Conservation (phyloP, 768 basidiomycete species). For the Fomitopsis serialis region DNA sequence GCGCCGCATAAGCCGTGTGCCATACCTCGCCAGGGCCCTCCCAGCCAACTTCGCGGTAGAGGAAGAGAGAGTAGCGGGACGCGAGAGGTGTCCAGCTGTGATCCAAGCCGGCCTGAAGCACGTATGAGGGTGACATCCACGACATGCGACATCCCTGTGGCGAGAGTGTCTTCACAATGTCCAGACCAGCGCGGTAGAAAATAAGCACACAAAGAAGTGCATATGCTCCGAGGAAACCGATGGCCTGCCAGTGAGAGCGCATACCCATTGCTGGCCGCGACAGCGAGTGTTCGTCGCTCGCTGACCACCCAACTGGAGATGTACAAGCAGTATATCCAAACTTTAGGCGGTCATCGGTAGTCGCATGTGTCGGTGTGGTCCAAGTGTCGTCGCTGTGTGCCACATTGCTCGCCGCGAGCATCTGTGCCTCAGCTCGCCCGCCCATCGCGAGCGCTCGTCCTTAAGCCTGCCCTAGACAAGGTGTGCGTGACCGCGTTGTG, state of each 20-base stretch:
- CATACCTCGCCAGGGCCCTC: not conserved
- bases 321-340: too few species aligned
- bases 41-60: constrained; percentile 69
- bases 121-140: constrained; percentile 91
- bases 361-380: too few species aligned
- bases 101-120: constrained; percentile 65
- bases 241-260: too few species aligned
- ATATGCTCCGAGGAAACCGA: constrained; percentile 1
- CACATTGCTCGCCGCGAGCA: too few species aligned
- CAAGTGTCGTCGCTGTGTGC: too few species aligned
- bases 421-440: too few species aligned
- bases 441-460: too few species aligned
- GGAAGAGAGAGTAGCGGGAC: constrained; percentile 74
- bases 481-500: too few species aligned
- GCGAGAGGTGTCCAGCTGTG: constrained; percentile 66
- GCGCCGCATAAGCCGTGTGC: not conserved
- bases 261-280: not conserved
- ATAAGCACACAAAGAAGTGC: constrained; percentile 27
- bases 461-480: too few species aligned
- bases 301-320: too few species aligned
- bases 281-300: too few species aligned
- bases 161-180: constrained; percentile 50
- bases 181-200: constrained; percentile 31
- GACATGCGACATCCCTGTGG: constrained; percentile 96
- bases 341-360: too few species aligned